Conservation (phyloP, 305 asterid species). For the Fraxinus xanthoxyloides region DNA sequence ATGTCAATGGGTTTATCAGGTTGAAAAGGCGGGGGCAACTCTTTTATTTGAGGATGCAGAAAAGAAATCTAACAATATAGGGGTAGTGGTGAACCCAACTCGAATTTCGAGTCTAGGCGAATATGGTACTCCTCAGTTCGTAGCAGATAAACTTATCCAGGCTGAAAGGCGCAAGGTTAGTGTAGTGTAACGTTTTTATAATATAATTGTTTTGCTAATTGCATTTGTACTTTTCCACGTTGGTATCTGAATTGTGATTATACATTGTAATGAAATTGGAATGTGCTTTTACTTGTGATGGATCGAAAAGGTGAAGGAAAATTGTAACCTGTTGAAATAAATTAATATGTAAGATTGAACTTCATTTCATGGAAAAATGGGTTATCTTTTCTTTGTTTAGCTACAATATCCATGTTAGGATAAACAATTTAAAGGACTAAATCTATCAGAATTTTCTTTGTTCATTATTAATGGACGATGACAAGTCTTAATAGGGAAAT, state of each 20-base stretch:
- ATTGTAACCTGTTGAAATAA: neutral
- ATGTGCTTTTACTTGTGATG: neutral
- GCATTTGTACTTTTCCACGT: neutral
- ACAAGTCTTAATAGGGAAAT: neutral
- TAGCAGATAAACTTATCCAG: conserved; percentile 82
- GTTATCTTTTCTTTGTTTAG: neutral
- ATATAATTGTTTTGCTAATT: neutral
- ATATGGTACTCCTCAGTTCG: conserved; percentile 72
- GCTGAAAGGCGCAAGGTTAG: conserved; percentile 81
- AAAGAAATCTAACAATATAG: conserved; percentile 71
- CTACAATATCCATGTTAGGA: neutral
- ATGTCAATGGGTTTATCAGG: conserved; percentile 37
- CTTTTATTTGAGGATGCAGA: conserved; percentile 64
- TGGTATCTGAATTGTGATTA: conserved; percentile 2
- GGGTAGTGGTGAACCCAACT: conserved; percentile 89
- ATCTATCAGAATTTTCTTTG: neutral
- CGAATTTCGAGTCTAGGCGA: conserved; percentile 60
- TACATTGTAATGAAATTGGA: neutral
- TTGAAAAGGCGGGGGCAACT: conserved; percentile 85
- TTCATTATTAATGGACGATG: neutral
- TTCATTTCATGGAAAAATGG: neutral
- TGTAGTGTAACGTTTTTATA: neutral
- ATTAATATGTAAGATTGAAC: neutral
- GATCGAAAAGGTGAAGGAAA: neutral
- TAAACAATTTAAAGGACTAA: no score